phyloP scores from a whole-genome alignment of 306 rosid genomes.

The Calophaca sinica region DNA sequence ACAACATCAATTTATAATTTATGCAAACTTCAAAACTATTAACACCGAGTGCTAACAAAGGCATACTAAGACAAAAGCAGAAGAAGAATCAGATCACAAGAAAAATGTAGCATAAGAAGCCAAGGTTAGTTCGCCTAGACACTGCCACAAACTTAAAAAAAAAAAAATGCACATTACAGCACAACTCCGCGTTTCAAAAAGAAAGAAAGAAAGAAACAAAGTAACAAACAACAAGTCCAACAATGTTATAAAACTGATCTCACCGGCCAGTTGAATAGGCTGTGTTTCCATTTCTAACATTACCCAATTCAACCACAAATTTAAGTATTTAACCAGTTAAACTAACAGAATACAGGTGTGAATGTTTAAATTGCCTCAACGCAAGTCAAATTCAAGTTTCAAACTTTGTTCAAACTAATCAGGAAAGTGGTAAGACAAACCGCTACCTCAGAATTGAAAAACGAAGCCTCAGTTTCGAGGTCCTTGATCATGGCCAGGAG shows the following conservation, averaged over 20 bases:
- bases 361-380: conserved; percentile 7
- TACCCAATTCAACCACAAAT: background rate
- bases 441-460: conserved; percentile 67
- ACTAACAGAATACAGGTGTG: background rate
- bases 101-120: conserved; percentile 14
- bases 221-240: background rate
- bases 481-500: conserved; percentile 67
- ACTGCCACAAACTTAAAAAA: background rate
- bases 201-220: background rate
- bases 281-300: background rate
- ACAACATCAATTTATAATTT: conserved; percentile 12
- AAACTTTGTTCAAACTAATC: conserved; percentile 8
- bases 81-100: conserved; percentile 6
- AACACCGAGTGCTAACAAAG: conserved; percentile 26
- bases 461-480: conserved; percentile 70
- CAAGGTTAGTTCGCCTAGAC: conserved; percentile 17
- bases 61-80: conserved; percentile 15
- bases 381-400: background rate
- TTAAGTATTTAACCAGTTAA: background rate
- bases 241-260: background rate
- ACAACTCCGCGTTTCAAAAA: conserved; percentile 4
- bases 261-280: background rate
- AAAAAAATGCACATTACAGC: background rate
- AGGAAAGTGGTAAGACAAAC: conserved; percentile 38
- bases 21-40: conserved; percentile 34